Base-by-base conservation (phyloP, 148 eudicot genomes). In the Persicaria tinctoria region DNA sequence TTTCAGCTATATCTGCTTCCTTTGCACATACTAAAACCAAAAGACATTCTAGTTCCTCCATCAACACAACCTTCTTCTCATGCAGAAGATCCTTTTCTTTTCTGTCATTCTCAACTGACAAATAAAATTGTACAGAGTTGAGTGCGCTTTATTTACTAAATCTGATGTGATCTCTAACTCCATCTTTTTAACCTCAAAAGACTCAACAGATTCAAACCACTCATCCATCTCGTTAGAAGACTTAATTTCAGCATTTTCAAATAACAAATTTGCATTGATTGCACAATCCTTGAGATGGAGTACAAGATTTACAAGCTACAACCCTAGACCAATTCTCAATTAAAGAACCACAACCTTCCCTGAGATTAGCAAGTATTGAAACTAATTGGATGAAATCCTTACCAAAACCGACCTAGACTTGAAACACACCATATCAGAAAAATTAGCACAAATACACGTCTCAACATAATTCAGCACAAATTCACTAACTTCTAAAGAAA, bases 161-260 rank as follows among this genome's bases (percentile, higher is more conserved):
- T 79, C 77, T 54, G 85, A 81, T 80, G 88, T 88, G 66, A 87
- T 84, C 57, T 86, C 95, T 72, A 84, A 20, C 80, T 88, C 89
- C 77, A 85, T 73, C 80, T 80, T 86, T 79, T 82, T 84, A 78
- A 82, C 76, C 78, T 90, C 89, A 49, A 79, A 71, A 16, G 82
- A 84, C 78, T 90, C 90, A 45, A 74, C 77, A 66, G 81, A 77
- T 59, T 69, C 78, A 76, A 76, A 75, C 95, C 89, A 88, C 53
- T 83, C 76, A 73, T 80, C 89, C 79, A 76, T 78, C 72, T 88
- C 87, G 75, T 81, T 87, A 17, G 83, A 78, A 72, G 82, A 79
- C 70, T 75, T 53, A 16, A 66, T 78, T 74, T 85, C 83, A 73
- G 78, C 83, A 81, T 79, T 80, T 78, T 82, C 79, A 74, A 79